Evolutionary conservation across 768 basidiomycete genomes (phyloP), one percentile per base, ranked within the genome.

Genomic region (Mycena kentingensis): DNA sequence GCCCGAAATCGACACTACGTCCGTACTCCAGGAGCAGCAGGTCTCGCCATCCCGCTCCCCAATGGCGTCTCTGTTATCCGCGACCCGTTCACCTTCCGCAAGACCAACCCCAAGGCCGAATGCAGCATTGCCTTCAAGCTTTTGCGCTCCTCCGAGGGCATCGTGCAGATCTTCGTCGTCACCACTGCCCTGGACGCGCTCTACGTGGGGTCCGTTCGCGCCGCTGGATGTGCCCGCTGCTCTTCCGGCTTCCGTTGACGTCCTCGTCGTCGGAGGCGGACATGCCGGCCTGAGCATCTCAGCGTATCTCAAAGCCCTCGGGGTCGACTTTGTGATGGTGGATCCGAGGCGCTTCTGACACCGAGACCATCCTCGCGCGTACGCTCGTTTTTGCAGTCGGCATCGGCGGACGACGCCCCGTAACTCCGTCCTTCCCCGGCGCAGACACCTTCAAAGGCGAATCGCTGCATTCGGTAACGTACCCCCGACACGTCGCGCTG

Each of bases 381-480:
- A 58, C 65, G 19, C 62, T 71, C 3, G 19, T 72, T 13, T 66
- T 68, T 27, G 58, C 58, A 35, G 54, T 65, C 26, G 60, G 60
- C 25, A 49, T 54, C 11, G 52, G 49, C 19, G 60, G 60, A 4
- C 55, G 60, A 5, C 3, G 19, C 6, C 60, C 60, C 13, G 38
- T 41, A 24, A 22, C 55, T 13, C 60, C 60, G 11, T 39, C 43
- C 31, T 51, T 53, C 37, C 55, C 60, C 7, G 60, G 60, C 34
- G 48, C 2, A 25, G 73, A 77, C 18, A 68, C 68, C 26, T 83
- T 80, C 69, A 70, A 74, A 54, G 83, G 83, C 16, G 65, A 73
- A 51, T 55, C 75, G 2, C 46, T 75, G 18, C 82, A 84, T 60
- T 81, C 82, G 5, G 70, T 61, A 16, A 41, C 63, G 42, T 76